Base-by-base conservation (phyloP, 2,329 filamentous ascomycete species). In the Ilyonectria robusta region DNA sequence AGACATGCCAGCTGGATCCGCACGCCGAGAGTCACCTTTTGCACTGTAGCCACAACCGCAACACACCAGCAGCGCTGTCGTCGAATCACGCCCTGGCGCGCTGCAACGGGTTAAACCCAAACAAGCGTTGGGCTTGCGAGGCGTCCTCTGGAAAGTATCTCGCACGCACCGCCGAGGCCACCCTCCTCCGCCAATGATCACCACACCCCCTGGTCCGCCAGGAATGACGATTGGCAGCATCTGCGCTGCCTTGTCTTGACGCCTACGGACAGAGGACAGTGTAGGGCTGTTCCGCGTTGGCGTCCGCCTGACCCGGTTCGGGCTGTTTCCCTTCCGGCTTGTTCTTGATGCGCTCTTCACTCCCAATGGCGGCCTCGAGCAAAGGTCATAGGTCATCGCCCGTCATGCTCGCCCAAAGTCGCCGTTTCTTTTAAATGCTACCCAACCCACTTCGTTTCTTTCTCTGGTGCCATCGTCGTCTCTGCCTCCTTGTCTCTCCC, bases 351-450 rank as follows among this genome's bases (percentile, higher is more conserved):
- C 17, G 19, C 47, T 60, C 44, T 51, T 35, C 46, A 58, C 10
- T 42, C 51, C 31, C 31, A 33, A 11, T 33, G 7, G 31, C 31
- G 8, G 31, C 31, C 31, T 11, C 11, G 8, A 9, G 31, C 26
- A 40, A 17, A 40, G 40, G 48, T 54, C 50, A 53, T 55, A 46
- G 48, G 55, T 59, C 57, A 63, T 64, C 66, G 65, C 5, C 60
- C 71, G 72, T 73, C 68, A 65, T 68, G 17, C 31, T 44, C 50
- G 56, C 57, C 60, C 62, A 48, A 60, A 44, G 42, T 4, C 53
- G 50, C 65, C 60, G 59, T 50, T 29, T n/a, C 40, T 54, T 40
- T 69, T 68, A 72, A 74, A 71, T 65, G 62, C 63, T 67, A 62
- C 65, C 65, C 68, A 44, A 62, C 70, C 72, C 67, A 47, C 55